Percentiles rank a stretch among this genome's conserved stretches.
These are phyloP conservation scores for Crataegus laevigata DNA, from an alignment of 306 rosid species.

Conservation along the genomic window DNA sequence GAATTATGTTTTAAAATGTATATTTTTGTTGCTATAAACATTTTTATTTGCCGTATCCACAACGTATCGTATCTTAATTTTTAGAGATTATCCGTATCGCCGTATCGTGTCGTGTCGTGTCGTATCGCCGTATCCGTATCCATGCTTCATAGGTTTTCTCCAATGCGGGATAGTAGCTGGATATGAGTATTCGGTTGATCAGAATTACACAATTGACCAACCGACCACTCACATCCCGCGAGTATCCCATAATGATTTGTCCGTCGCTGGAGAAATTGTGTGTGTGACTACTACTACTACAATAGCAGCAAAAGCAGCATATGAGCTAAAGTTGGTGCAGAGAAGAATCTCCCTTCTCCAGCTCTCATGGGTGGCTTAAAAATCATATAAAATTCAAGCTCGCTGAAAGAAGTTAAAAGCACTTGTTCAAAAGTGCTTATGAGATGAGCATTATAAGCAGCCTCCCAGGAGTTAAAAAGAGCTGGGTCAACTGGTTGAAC, in stretches of 20 bases:
- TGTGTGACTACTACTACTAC: too few relatives aligned
- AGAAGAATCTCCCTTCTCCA: background rate
- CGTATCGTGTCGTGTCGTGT: too few relatives aligned
- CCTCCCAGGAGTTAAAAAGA: background rate
- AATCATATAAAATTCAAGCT: background rate
- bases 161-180: background rate
- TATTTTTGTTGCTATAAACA: too few relatives aligned
- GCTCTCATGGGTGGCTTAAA: background rate
- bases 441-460: background rate
- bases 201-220: too few relatives aligned
- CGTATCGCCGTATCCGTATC: too few relatives aligned
- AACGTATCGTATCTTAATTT: too few relatives aligned
- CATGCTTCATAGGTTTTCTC: slow-evolving; percentile 13
- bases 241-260: background rate
- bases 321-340: background rate
- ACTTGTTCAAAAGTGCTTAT: background rate
- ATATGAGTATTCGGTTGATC: background rate
- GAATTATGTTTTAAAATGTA: too few relatives aligned
- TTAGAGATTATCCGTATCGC: too few relatives aligned
- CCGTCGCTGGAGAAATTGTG: background rate
- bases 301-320: background rate
- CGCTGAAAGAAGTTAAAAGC: background rate
- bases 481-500: background rate
- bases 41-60: too few relatives aligned
- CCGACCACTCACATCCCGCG: background rate